Percentiles rank a stretch among this genome's conserved stretches.
These are phyloP conservation scores for Cladophialophora immunda DNA, from an alignment of 2,329 filamentous ascomycete species.

Conservation along the genomic window DNA sequence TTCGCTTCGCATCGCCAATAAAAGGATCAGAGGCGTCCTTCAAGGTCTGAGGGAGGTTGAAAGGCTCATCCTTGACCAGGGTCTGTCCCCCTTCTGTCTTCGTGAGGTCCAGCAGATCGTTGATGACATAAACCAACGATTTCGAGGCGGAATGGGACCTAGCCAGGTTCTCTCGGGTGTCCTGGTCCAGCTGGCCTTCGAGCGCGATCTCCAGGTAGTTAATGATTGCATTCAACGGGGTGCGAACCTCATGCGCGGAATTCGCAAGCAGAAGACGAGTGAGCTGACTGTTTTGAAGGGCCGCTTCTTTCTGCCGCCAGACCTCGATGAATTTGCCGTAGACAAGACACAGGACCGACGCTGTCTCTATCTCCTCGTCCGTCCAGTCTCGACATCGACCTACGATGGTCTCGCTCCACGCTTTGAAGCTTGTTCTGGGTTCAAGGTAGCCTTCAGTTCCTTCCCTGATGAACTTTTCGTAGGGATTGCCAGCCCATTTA, in stretches of 20 bases:
- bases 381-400: constrained; percentile 88
- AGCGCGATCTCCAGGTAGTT: constrained; percentile 93
- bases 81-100: constrained; percentile 84
- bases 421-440: constrained; percentile 79
- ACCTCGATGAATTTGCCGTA: constrained; percentile 93
- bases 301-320: constrained; percentile 89
- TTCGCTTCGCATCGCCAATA: constrained; percentile 75
- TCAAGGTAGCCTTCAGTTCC: constrained; percentile 79
- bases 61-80: constrained; percentile 80
- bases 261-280: constrained; percentile 83
- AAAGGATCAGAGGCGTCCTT: constrained; percentile 81
- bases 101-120: constrained; percentile 86
- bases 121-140: constrained; percentile 92
- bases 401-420: constrained; percentile 81
- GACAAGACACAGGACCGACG: constrained; percentile 84
- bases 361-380: constrained; percentile 87
- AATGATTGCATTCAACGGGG: constrained; percentile 90
- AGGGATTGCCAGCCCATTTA: constrained; percentile 87
- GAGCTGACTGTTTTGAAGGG: constrained; percentile 80
- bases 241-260: constrained; percentile 90
- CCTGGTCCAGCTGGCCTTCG: constrained; percentile 79
- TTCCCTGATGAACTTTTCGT: constrained; percentile 77
- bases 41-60: constrained; percentile 75
- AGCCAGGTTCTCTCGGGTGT: constrained; percentile 83
- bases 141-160: constrained; percentile 91